Base-by-base conservation (phyloP, 1,284 basidiomycete genomes). In the Acaromyces ingoldii region DNA sequence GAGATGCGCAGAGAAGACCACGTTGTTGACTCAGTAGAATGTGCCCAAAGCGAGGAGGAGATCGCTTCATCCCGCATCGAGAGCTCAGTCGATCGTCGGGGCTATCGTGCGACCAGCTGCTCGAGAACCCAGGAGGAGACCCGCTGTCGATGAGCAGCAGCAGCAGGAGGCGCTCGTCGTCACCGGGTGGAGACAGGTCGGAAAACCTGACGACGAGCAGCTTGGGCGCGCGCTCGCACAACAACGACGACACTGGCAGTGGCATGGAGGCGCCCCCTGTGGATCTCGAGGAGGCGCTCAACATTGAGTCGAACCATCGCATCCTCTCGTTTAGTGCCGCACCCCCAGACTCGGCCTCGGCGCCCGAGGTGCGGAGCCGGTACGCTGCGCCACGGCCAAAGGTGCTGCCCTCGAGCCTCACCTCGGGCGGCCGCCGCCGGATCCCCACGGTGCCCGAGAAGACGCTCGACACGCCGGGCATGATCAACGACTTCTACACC, bases 401-500 rank as follows among this genome's bases (percentile, higher is more conserved):
- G 39, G 57, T 56, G 0, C 30, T 72, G 38, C 70, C 72, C 5
- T 66, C 70, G 33, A 70, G 67, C 31, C 58, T 70, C 31, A 54
- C 63, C 19, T 61, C 63, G 48, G 58, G 72, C 31, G 53, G 66
- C 31, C 88, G 89, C 65, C 82, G 91, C 7, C 85, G 86, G 63
- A 87, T 95, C 54, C 81, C 88, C 0, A 90, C 85, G 0, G 85
- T 84, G 57, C 91, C 87, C 0, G 89, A 95, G 67, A 83, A 90
- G 22, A 90, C 96, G 2, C 81, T 99, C 10, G 95, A 98, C 69
- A 95, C 95, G 0, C 91, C 92, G 0, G 90, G 89, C 1, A 87
- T 96, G 80, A 82, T 88, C 36, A 91, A 97, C 65, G 95, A 99
- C 77, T 98, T 95, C 76, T 98, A 99, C 76, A 84, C 96, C 67